These are phyloP conservation scores for Coniferiporia weirii DNA, from an alignment of 1,284 basidiomycete genomes.

Conservation along the genomic window DNA sequence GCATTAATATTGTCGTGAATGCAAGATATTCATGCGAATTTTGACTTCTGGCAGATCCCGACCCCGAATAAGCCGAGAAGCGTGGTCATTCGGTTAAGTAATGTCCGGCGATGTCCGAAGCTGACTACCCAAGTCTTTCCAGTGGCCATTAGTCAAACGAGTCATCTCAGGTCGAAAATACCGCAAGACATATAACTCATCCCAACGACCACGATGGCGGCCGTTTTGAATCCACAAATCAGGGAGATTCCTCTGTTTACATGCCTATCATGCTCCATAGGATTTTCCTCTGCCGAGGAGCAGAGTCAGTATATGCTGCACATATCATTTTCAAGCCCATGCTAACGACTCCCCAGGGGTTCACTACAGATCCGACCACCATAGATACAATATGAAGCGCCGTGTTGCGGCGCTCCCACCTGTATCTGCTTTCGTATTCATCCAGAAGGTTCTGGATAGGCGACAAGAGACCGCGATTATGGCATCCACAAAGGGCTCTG, in stretches of 20 bases:
- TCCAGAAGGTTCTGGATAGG: constrained; percentile 86
- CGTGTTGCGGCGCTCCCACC: constrained; percentile 90
- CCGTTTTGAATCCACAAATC: neutral
- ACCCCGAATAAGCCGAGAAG: no score
- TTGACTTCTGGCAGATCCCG: no score
- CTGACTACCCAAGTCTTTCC: no score
- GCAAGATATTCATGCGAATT: no score
- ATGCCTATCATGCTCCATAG: constrained; percentile 90
- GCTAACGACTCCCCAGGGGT: constrained; percentile 43
- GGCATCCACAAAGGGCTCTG: constrained; percentile 56
- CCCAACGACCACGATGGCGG: neutral
- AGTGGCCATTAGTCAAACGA: no score
- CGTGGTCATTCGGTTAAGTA: no score
- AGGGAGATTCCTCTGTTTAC: constrained; percentile 55
- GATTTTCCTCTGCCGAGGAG: constrained; percentile 79
- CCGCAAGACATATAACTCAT: neutral
- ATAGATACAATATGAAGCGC: constrained; percentile 98
- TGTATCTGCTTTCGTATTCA: constrained; percentile 75
- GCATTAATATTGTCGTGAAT: no score
- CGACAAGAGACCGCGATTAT: constrained; percentile 69
- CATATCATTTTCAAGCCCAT: neutral
- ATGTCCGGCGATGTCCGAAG: no score
- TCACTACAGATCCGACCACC: constrained; percentile 93
- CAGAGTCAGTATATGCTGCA: constrained; percentile 55
- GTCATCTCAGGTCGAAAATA: no score